Evolutionary conservation across 441 rosid genomes (phyloP).

Genomic region (Erodium trifolium): DNA sequence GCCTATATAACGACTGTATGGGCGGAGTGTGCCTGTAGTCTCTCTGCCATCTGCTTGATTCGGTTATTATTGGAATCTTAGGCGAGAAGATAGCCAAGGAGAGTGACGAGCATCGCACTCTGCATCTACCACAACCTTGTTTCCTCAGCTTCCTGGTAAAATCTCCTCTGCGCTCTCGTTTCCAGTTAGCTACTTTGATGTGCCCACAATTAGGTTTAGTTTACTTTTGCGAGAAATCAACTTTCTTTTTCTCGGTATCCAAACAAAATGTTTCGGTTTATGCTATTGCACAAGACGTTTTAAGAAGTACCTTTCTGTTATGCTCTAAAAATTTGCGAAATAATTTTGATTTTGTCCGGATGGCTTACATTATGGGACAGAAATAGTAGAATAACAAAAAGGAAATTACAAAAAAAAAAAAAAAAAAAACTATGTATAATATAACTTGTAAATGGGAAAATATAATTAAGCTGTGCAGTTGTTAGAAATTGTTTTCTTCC

Average conservation of each 20-base stretch:
- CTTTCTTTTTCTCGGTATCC: neutral
- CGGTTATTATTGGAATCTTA: neutral
- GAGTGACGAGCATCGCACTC: neutral
- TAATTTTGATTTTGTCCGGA: neutral
- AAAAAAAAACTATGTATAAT: no score
- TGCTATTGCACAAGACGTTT: neutral
- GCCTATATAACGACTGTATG: neutral
- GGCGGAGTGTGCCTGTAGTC: neutral
- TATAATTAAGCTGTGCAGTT: neutral
- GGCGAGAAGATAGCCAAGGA: neutral
- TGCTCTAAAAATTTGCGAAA: neutral
- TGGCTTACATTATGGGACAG: no score
- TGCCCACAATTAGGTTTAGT: neutral
- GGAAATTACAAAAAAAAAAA: neutral
- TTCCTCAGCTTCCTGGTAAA: neutral
- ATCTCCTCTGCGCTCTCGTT: neutral
- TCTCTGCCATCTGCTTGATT: neutral
- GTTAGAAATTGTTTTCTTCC: neutral
- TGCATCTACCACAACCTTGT: neutral
- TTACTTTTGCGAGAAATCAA: neutral
- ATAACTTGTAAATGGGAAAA: no score
- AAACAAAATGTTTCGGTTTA: neutral
- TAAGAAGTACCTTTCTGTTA: neutral
- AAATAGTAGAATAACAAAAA: no score
- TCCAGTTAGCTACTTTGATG: no score